Evolutionary conservation across 306 rosid genomes (phyloP), one percentile per base, ranked within the genome.

Genomic region (Sophora flavescens): DNA sequence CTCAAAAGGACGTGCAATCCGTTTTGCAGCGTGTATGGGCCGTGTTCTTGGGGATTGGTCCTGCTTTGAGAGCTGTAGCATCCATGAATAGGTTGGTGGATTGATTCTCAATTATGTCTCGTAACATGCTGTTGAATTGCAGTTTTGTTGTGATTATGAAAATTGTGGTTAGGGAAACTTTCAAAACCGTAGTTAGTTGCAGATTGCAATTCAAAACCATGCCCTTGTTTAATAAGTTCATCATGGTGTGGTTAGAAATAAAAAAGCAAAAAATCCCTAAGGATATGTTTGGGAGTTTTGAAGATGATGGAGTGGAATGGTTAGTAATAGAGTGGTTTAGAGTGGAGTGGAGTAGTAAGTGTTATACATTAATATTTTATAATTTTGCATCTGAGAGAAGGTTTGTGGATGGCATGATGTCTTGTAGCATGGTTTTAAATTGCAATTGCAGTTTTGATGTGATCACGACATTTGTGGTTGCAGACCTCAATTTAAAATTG

Each of bases 61-160:
- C 98, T 6, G 92, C 97, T 38, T 72, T 95, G 35, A 81, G 81
- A 85, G 97, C 90, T 7, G 81, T 95, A 0, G 92, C 93, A 53
- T 88, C 96, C 53, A 92, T 92, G 96, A 95, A 96, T 89, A 90
- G 93, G 98, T 95, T 64, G 83, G 36, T 47, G 0, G 52, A 47
- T 8, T 12, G 52, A 47, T 8, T 12, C 4, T 1, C 9, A 9
- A 42, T 42, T 13, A 10, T 42, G 12, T 42, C 14, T 44, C 1
- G 14, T 44, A 41, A 2, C 4, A 11, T 47, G 28, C 42, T 68
- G 57, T 44, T 47, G 47, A 8, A 14, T 17, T 58, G 59, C 28
- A 36, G 13, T n/a, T 59, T 5, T 30, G 56, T 70, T 41, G 61
- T 2, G 6, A 26, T 35, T 47, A 51, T 51, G 9, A 36, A 10